A percentile compares a stretch with the other conserved stretches of the same genome.
These are phyloP conservation scores for Beta corolliflora DNA, from an alignment of 179 eudicot species.

Conservation along the genomic window DNA sequence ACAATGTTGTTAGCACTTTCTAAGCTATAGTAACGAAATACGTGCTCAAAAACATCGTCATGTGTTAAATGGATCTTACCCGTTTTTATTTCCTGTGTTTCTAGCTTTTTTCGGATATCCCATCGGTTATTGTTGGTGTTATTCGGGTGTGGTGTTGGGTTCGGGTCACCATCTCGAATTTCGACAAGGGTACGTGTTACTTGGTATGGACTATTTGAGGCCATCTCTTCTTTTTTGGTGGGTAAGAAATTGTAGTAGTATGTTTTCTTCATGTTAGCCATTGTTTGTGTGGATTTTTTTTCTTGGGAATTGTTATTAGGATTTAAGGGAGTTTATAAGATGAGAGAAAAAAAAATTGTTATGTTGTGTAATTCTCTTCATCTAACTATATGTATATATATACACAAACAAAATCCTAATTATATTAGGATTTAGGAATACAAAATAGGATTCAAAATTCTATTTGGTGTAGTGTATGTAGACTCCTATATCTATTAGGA, in stretches of 20 bases:
- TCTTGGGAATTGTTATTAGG: not conserved
- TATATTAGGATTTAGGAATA: no score
- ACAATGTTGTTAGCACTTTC: slow-evolving; percentile 19
- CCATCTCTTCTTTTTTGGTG: slow-evolving; percentile 26
- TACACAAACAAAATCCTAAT: no score
- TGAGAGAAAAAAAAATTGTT: not conserved
- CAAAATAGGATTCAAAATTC: no score
- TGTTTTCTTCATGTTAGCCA: slow-evolving; percentile 24
- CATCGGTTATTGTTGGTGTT: slow-evolving; percentile 15
- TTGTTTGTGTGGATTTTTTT: not conserved
- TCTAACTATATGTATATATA: no score
- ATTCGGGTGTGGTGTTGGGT: not conserved
- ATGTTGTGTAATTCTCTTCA: no score
- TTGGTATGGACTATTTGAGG: slow-evolving; percentile 12
- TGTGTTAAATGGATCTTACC: slow-evolving; percentile 30
- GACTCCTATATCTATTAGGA: not conserved
- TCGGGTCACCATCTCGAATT: slow-evolving; percentile 25
- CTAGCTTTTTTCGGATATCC: slow-evolving; percentile 31
- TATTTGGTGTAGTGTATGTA: no score
- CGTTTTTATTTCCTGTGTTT: slow-evolving; percentile 16
- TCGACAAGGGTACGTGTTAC: slow-evolving; percentile 24
- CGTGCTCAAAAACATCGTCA: slow-evolving; percentile 22
- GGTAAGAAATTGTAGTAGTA: slow-evolving; percentile 31
- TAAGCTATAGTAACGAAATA: slow-evolving; percentile 19
- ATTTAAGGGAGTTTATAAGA: not conserved